Base-by-base conservation (phyloP, 306 rosid species). In the Cicer chorassanicum region DNA sequence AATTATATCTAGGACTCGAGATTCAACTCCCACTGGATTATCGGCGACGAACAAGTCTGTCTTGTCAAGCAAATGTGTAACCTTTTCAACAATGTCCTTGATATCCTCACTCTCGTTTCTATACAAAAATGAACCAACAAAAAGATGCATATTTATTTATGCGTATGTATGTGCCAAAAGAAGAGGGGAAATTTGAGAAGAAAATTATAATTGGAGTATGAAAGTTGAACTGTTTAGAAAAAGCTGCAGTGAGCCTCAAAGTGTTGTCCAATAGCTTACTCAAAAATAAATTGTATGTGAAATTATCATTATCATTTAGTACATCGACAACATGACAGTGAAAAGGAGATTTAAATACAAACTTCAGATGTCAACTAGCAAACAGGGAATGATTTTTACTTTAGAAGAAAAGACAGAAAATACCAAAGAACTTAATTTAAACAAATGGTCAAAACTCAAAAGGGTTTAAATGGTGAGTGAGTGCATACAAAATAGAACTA, bases 31-130 rank as follows among this genome's bases (percentile, higher is more conserved):
- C 36, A 29, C 36, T 29, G 36, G 36, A 29, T 29, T 29, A 29
- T 29, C 78, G 8, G 56, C 72, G 41, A 75, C 0, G 0, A 70
- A 40, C 63, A 74, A 74, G 4, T 51, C 62, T 49, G 72, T 38
- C 21, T 13, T 63, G 62, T 74, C 79, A 38, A 74, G n/a, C 45
- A 59, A 73, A 44, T 8, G 45, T 0, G 16, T 24, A 24, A 66
- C 80, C 9, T 18, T 8, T 43, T 75, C 65, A 21, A 51, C 56
- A 18, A 53, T 11, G 1, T 42, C 14, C 53, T 65, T 18, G 14
- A 75, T 40, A 53, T 1, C 46, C 18, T 65, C 73, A 41, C 9
- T 51, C 14, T 75, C 65, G 42, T 55, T 14, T 57, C 60, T 51
- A 41, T 2, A 44, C 6, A 54, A 53, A 59, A 57, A 57, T 1